A percentile compares a stretch with the other conserved stretches of the same genome.
phyloP scores from a whole-genome alignment of 441 rosid species.

The Pelargonium fulgidum region DNA sequence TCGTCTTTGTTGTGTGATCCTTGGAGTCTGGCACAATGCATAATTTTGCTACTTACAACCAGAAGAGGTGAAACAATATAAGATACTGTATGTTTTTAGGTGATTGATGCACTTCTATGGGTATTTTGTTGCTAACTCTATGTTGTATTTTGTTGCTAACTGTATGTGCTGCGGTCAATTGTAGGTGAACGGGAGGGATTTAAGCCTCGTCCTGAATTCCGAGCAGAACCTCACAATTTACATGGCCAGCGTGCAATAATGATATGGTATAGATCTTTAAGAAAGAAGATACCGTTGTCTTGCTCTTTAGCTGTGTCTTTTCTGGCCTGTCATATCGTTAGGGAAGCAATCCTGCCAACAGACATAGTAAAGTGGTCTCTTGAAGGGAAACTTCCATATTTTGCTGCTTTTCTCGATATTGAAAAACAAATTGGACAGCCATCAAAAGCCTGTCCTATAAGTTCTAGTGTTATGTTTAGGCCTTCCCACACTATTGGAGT shows the following conservation, averaged over 20 bases:
- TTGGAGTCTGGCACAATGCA: not conserved
- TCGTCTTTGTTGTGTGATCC: not conserved
- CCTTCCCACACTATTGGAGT: conserved; percentile 41
- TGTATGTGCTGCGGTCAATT: conserved; percentile 11
- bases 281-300: conserved; percentile 46
- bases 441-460: conserved; percentile 45
- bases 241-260: conserved; percentile 52
- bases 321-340: conserved; percentile 62
- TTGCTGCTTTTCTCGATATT: conserved; percentile 50
- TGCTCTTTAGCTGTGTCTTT: conserved; percentile 57
- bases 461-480: conserved; percentile 52
- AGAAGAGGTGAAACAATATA: not conserved
- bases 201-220: conserved; percentile 23
- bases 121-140: not conserved
- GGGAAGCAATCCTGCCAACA: conserved; percentile 60
- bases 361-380: conserved; percentile 61
- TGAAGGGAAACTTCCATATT: conserved; percentile 66
- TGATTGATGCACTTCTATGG: too few species aligned
- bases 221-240: conserved; percentile 47
- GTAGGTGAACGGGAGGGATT: conserved; percentile 35
- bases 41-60: not conserved
- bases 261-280: conserved; percentile 54
- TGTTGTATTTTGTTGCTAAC: conserved; percentile 2
- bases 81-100: not conserved
- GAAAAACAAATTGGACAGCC: conserved; percentile 42